These are phyloP conservation scores for Blastobotrys buckinghamii DNA, from an alignment of 1,139 yeast genomes.

Conservation along the genomic window DNA sequence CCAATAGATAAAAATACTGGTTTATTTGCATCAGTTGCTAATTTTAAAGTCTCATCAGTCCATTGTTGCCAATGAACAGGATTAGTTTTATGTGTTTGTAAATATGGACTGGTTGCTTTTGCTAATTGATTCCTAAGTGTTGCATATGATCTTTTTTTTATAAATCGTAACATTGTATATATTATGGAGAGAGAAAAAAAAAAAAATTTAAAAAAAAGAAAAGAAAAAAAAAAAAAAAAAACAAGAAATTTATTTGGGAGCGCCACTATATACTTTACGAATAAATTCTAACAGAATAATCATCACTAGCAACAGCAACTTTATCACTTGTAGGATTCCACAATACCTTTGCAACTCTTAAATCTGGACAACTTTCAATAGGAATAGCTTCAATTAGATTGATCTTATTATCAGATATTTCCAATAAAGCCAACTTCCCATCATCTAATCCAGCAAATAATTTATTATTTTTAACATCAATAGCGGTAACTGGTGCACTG, in stretches of 20 bases:
- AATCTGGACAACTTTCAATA: conserved; percentile 46
- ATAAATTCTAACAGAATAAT: conserved; percentile 46
- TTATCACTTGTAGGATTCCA: conserved; percentile 40
- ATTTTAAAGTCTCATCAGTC: conserved; percentile 29
- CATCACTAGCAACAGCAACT: conserved; percentile 66
- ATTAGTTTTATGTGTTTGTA: conserved; percentile 24
- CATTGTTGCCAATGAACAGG: conserved; percentile 39
- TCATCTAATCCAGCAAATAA: conserved; percentile 71
- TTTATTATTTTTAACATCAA: conserved; percentile 45
- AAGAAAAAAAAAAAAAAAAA: neutral
- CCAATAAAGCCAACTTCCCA: conserved; percentile 43
- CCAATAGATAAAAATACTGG: conserved; percentile 37
- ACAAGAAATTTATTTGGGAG: no score
- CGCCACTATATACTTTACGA: no score
- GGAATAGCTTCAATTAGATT: conserved; percentile 32
- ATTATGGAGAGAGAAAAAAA: neutral
- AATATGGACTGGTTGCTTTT: conserved; percentile 26
- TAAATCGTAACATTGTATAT: neutral
- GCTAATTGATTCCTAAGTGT: conserved; percentile 23
- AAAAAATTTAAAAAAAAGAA: neutral
- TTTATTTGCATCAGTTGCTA: conserved; percentile 30
- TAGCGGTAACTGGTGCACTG: conserved; percentile 62
- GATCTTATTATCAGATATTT: conserved; percentile 21
- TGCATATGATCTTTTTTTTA: neutral
- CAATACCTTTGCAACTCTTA: conserved; percentile 38